phyloP scores from a whole-genome alignment of 1,284 basidiomycete species.

The Gomphus sp. region DNA sequence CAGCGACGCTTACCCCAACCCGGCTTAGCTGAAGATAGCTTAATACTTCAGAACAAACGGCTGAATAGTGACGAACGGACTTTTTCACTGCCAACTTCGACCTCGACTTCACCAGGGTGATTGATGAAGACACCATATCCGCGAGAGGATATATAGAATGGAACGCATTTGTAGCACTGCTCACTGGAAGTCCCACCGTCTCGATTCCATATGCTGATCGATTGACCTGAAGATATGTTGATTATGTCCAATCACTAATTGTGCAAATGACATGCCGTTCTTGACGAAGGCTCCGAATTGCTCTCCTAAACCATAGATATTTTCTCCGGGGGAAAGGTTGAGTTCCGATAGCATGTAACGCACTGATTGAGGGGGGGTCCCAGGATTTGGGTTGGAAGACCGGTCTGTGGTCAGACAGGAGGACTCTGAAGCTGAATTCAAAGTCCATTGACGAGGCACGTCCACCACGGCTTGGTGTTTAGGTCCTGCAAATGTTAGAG shows the following conservation, averaged over 20 bases:
- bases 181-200: constrained; percentile 65
- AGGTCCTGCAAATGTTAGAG: constrained; percentile 44
- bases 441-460: constrained; percentile 54
- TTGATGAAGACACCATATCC: constrained; percentile 72
- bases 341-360: constrained; percentile 62
- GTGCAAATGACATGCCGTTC: constrained; percentile 40
- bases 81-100: constrained; percentile 69
- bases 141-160: constrained; percentile 60
- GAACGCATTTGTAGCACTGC: constrained; percentile 69
- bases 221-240: constrained; percentile 33
- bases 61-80: constrained; percentile 22
- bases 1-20: constrained; percentile 59
- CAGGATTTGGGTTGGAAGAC: constrained; percentile 46
- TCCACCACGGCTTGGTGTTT: constrained; percentile 60
- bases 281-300: constrained; percentile 69
- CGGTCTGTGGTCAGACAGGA: constrained; percentile 50
- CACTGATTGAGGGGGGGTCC: constrained; percentile 34
- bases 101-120: constrained; percentile 67
- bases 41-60: neutral
- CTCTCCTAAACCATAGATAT: constrained; percentile 65
- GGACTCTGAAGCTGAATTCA: constrained; percentile 47
- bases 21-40: constrained; percentile 28
- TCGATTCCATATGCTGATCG: constrained; percentile 62
- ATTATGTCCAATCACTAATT: neutral
- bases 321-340: constrained; percentile 59